These are phyloP conservation scores for Scutellaria barbata DNA, from an alignment of 257 asterid genomes.

Conservation along the genomic window DNA sequence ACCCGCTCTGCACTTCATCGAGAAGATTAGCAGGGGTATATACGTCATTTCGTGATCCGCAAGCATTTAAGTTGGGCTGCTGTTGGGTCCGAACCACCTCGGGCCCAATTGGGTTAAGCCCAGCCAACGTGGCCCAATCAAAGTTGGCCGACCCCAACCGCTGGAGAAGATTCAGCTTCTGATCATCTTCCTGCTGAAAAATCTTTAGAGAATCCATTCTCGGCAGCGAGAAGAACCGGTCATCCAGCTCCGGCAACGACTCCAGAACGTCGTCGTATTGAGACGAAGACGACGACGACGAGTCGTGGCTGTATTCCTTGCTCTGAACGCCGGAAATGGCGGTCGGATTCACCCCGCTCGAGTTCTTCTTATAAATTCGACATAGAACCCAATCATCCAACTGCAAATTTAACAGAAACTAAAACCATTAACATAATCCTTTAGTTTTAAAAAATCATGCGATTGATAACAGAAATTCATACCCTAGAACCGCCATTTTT, in stretches of 20 bases:
- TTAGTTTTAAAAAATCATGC: no score
- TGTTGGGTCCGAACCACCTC: conserved; percentile 42
- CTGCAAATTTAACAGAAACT: conserved; percentile 28
- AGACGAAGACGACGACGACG: conserved; percentile 63
- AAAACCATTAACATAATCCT: no score
- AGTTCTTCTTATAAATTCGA: conserved; percentile 75
- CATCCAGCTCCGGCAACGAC: conserved; percentile 65
- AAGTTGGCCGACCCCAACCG: conserved; percentile 61
- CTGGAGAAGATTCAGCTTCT: conserved; percentile 57
- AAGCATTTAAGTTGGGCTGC: conserved; percentile 11
- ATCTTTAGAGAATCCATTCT: conserved; percentile 46
- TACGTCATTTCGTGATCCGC: conserved; percentile 30
- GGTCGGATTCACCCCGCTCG: conserved; percentile 42
- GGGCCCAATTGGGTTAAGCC: conserved; percentile 45
- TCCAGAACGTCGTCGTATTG: conserved; percentile 74
- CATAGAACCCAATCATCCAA: conserved; percentile 89
- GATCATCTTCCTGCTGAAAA: conserved; percentile 50
- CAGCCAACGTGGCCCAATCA: conserved; percentile 81
- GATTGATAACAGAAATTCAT: not conserved
- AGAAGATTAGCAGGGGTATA: conserved; percentile 36
- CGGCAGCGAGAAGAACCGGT: conserved; percentile 49
- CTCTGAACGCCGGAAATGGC: conserved; percentile 35
- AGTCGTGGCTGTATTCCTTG: conserved; percentile 64
- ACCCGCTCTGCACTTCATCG: conserved; percentile 57
- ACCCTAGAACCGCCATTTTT: conserved; percentile 66